These are phyloP conservation scores for Urochloa ruziziensis DNA, from an alignment of 176 grass and related monocot genomes.

Conservation along the genomic window DNA sequence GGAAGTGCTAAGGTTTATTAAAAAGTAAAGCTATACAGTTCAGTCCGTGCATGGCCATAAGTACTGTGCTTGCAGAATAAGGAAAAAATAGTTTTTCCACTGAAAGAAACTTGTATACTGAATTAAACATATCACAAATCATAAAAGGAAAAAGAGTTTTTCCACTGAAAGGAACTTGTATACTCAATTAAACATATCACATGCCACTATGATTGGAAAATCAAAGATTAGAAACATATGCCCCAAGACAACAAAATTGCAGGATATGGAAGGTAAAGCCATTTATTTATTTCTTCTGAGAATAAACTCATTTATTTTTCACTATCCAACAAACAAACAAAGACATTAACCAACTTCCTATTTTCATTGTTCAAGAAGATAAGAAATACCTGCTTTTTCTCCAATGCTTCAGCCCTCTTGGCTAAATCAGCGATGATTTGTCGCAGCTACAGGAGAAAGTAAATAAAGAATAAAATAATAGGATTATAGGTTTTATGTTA, in stretches of 20 bases:
- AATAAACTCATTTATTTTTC: conserved; percentile 2
- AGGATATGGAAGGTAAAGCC: background rate
- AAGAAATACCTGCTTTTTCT: conserved; percentile 71
- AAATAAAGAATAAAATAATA: conserved; percentile 20
- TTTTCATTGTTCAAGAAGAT: conserved; percentile 25
- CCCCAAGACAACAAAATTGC: background rate
- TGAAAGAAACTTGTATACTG: conserved; percentile 19
- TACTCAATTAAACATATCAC: background rate
- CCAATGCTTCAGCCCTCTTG: conserved; percentile 48
- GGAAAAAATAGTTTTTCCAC: background rate
- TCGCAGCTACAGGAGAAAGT: conserved; percentile 51
- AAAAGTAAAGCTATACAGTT: background rate
- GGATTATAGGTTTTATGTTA: background rate
- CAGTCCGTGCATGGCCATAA: background rate
- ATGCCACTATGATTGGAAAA: background rate
- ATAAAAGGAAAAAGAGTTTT: background rate
- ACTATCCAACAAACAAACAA: conserved; percentile 29
- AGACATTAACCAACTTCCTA: background rate
- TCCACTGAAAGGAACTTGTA: background rate
- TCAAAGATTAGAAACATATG: conserved; percentile 4
- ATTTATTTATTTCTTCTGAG: background rate
- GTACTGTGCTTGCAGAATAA: conserved; percentile 2
- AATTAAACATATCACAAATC: background rate
- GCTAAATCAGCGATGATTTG: conserved; percentile 51
- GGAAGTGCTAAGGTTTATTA: conserved; percentile 13